phyloP scores from a whole-genome alignment of 2,329 filamentous ascomycete species.

The Talaromyces sp. region DNA sequence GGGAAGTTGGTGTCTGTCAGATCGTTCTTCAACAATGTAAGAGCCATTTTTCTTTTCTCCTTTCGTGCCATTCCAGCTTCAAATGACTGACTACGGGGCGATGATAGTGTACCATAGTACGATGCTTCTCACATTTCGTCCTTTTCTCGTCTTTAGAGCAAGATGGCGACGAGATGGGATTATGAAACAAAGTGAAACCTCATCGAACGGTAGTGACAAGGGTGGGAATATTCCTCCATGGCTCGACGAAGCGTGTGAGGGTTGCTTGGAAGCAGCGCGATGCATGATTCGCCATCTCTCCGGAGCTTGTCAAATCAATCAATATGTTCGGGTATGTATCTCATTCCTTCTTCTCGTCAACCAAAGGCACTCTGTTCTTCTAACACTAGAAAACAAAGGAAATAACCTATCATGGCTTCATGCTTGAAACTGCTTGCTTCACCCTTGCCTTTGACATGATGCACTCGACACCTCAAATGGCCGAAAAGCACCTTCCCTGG shows the following conservation, averaged over 20 bases:
- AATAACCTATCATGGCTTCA: conserved; percentile 43
- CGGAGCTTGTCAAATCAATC: conserved; percentile 38
- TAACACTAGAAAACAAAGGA: conserved; percentile 36
- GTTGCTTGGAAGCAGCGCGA: conserved; percentile 39
- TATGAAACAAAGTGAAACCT: conserved; percentile 15
- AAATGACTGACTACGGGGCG: neutral
- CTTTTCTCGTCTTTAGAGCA: conserved; percentile 43
- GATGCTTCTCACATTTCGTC: conserved; percentile 40
- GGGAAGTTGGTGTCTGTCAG: conserved; percentile 38
- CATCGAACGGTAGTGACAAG: conserved; percentile 13
- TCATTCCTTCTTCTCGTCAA: neutral
- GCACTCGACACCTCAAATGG: conserved; percentile 31
- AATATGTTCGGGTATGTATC: conserved; percentile 35
- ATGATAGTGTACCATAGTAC: conserved; percentile 42
- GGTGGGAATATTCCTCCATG: conserved; percentile 30
- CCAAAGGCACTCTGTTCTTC: neutral
- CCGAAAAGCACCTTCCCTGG: conserved; percentile 40
- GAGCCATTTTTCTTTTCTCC: conserved; percentile 19
- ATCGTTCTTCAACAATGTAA: conserved; percentile 38
- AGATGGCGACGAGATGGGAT: conserved; percentile 33
- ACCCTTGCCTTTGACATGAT: conserved; percentile 42
- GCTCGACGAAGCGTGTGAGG: conserved; percentile 43
- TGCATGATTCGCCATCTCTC: conserved; percentile 39
- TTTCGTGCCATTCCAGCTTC: neutral
- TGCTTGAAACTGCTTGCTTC: conserved; percentile 40